Evolutionary conservation across 78 protist genomes (phyloP), one percentile per base, ranked within the genome.

Genomic region (Ministeria vibrans): DNA sequence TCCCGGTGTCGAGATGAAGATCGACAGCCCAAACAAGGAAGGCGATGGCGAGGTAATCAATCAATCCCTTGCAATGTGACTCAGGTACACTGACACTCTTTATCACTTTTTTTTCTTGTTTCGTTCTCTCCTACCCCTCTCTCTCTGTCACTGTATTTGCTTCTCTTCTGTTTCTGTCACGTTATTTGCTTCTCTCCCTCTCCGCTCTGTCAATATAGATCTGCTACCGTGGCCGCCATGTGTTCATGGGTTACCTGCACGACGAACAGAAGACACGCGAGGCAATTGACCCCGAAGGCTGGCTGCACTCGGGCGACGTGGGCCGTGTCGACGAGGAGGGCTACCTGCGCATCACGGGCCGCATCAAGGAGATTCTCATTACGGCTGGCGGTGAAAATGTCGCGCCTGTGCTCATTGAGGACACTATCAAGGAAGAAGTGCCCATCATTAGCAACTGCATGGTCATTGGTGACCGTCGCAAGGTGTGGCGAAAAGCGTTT

Each of bases 321-420:
- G 97, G 95, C 63, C 41, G n/a, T 3, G 5, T 87, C 32, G 92
- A 86, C 62, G 66, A 32, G 11, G 77, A 84, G 25, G 93, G 93
- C 5, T 70, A 51, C 70, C 73, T 86, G 45, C 62, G 42, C 75
- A 91, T 93, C 49, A 87, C 92, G 0, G 97, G 94, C 59, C 75
- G 97, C 38, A 78, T 79, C 83, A 93, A 93, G 82, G 97, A 93
- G 77, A 51, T 93, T 32, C 88, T 94, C 73, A 94, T 94, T 74
- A 86, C 92, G 13, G 97, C 97, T 0, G 97, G 97, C 36, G 97
- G 97, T 45, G 97, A 94, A 68, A 94, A 94, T 51, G 79, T 94
- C 7, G 86, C 97, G 13, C 97, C 97, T 11, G 72, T 90, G 18
- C 84, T 87, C 34, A 70, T 91, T 36, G 97, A 94, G 68, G 84